phyloP scores from a whole-genome alignment of 2,329 filamentous ascomycete genomes.

The Diaporthe amygdali region DNA sequence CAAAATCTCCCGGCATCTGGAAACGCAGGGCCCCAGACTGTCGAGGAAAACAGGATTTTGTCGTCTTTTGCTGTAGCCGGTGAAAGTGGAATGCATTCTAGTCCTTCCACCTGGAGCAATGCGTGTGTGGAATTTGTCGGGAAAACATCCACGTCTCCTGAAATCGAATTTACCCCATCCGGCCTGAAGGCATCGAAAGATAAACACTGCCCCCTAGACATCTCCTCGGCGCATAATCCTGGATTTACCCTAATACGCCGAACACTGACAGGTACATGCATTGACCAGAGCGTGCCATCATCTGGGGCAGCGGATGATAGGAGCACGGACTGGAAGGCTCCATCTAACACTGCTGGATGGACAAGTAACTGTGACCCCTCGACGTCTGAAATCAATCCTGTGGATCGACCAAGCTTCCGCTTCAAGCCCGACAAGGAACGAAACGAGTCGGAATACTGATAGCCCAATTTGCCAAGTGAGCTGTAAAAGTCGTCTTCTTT shows the following conservation, averaged over 20 bases:
- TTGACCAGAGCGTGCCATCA: not conserved
- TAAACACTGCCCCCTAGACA: rapidly evolving
- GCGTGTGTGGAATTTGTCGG: not conserved
- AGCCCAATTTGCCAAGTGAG: not conserved
- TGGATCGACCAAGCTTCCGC: not conserved
- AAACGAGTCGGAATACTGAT: constrained; percentile 11
- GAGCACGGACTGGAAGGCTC: not conserved
- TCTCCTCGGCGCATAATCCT: not conserved
- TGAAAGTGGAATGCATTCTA: not conserved
- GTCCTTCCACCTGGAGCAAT: not conserved
- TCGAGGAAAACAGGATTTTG: not conserved
- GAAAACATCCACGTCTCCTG: not conserved
- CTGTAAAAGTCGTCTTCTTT: constrained; percentile 7
- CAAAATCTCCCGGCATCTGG: not conserved
- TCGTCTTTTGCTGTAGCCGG: not conserved
- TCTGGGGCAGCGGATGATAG: not conserved
- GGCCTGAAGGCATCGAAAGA: not conserved
- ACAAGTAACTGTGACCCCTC: not conserved
- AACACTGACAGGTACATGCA: not conserved
- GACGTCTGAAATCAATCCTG: not conserved
- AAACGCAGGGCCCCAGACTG: not conserved
- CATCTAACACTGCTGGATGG: not conserved
- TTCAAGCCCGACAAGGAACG: not conserved
- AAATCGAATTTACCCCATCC: no score
- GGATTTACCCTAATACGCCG: not conserved